Evolutionary conservation across 2,329 filamentous ascomycete species (phyloP), one percentile per base, ranked within the genome.

Genomic region (Triangularia verruculosa): DNA sequence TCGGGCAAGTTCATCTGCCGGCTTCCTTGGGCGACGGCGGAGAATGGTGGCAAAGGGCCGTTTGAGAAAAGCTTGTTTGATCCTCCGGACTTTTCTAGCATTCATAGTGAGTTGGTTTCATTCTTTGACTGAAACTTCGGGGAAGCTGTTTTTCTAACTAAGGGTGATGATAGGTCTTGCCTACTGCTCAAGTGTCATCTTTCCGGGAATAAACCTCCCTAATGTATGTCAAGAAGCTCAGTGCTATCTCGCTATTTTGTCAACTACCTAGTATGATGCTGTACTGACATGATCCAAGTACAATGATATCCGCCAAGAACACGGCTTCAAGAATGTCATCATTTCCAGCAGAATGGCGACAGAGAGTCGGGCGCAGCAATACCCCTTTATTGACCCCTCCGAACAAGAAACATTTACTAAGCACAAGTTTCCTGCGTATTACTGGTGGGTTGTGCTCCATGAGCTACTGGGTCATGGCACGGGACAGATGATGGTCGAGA

Each of bases 1-100:
- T 17, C 89, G 92, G 65, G 82, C 80, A 85, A 1, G 83, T 47
- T 28, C 9, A 28, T 28, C 27, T 9, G 27, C 27, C 27, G 86
- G 60, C 77, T 92, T 2, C 89, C 89, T 1, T 92, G 89, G 89
- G 78, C 81, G 9, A 78, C 79, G 3, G 7, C 64, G 3, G 72
- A 74, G 9, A 77, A 76, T 64, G 70, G 73, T 52, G 74, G 75
- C 0, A 80, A 77, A 63, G 78, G 78, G 8, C 84, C 84, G 0
- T 92, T 92, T 71, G 89, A 92, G 74, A 91, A 91, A 71, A 84
- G 86, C 70, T 83, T 85, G 59, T 92, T 92, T 72, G 78, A 90
- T 12, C 85, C 86, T 39, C 89, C 89, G 0, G 89, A 92, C 72
- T 92, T 92, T 73, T 89, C 89, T 0, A 89, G 85, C 12, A 79